Evolutionary conservation across 495 filamentous ascomycete species (phyloP), one percentile per base, ranked within the genome.

Genomic region (Hyphodiscus hymeniophilus): DNA sequence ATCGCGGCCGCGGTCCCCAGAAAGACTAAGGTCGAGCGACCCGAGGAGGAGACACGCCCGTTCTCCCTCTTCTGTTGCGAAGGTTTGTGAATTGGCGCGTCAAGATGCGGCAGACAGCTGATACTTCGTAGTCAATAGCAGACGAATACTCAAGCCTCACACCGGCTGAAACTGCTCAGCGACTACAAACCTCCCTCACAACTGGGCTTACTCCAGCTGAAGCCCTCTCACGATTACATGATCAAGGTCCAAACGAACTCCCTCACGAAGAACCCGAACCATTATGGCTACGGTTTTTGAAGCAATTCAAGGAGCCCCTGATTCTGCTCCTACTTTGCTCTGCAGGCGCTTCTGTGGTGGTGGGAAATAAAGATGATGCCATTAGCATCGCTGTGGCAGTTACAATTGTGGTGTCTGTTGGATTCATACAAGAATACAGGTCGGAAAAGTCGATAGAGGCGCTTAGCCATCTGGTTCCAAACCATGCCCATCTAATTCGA

Each of bases 381-480:
- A 69, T 97, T 56, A 96, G 90, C 64, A 99, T 99, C 57, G 72
- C 91, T 1, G 76, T 94, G 26, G 92, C 92, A 1, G 92, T 99
- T 6, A 92, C 89, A 36, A 97, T 99, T 60, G 92, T 99, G 15
- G 89, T 97, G 31, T 85, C 85, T 1, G 92, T 97, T 42, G 92
- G 89, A 10, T 99, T 99, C 59, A 77, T 97, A 47, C 92, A 99
- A 61, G 92, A 99, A 65, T 97, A 96, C 62, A 78, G 94, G 48
- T 96, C 91, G 33, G 94, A 99, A 62, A 94, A 97, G 66, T 95
- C 90, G 2, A 77, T 99, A 59, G 92, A 97, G 64, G 92, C 92
- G 40, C 71, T 99, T 46, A 95, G 83, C 60, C 87, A 90, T 51
- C 69, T 99, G 24, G 90, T 97, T 0, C 94, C 92, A 20, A 89